These are phyloP conservation scores for Platanthera zijinensis DNA, from an alignment of 106 monocot genomes.

Conservation along the genomic window DNA sequence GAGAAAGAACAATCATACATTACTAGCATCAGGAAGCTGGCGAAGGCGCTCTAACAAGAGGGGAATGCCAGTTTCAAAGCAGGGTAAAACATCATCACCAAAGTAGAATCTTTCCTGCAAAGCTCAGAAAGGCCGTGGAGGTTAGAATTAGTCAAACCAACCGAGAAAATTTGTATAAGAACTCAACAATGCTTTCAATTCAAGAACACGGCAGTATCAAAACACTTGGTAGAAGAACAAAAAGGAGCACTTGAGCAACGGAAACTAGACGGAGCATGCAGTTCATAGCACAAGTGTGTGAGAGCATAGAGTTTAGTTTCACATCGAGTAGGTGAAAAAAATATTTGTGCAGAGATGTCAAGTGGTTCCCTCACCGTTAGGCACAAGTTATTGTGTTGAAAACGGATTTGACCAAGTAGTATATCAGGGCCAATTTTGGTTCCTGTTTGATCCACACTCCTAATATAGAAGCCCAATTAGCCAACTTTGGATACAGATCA, in stretches of 20 bases:
- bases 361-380: too few species aligned
- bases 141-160: background rate
- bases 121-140: constrained; percentile 8
- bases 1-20: constrained; percentile 34
- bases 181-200: background rate
- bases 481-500: too few species aligned
- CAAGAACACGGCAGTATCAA: background rate
- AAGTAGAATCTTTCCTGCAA: constrained; percentile 96
- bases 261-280: background rate
- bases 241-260: background rate
- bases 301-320: too few species aligned
- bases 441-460: too few species aligned
- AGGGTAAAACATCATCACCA: constrained; percentile 93
- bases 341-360: too few species aligned
- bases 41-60: constrained; percentile 69
- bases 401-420: too few species aligned
- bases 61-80: constrained; percentile 95
- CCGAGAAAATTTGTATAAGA: background rate
- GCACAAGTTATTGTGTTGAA: too few species aligned
- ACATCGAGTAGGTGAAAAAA: too few species aligned
- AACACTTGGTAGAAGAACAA: background rate
- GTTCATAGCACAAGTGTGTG: background rate
- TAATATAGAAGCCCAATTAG: too few species aligned
- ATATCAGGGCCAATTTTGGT: too few species aligned
- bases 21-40: constrained; percentile 76